phyloP scores from a whole-genome alignment of 495 filamentous ascomycete genomes.

The Lepraria neglecta region DNA sequence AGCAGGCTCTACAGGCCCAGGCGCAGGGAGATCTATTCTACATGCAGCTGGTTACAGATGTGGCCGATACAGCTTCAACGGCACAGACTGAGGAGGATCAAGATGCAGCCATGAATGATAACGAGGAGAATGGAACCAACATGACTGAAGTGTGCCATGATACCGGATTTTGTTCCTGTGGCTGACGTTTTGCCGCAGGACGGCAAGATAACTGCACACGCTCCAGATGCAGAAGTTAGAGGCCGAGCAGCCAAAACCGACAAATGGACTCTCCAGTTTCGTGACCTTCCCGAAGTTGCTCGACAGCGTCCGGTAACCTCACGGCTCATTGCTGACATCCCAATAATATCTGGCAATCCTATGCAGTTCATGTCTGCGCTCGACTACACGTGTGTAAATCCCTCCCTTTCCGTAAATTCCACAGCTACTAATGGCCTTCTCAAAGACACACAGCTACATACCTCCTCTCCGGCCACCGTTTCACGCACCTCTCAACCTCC shows the following conservation, averaged over 20 bases:
- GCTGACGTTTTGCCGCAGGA: background rate
- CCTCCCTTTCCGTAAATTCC: conserved; percentile 20
- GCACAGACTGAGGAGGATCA: background rate
- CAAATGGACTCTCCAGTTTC: conserved; percentile 47
- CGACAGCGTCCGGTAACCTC: conserved; percentile 44
- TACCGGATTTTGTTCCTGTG: background rate
- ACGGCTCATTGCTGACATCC: conserved; percentile 42
- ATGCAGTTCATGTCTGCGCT: conserved; percentile 44
- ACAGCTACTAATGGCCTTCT: conserved; percentile 6
- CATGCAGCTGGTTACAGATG: conserved; percentile 41
- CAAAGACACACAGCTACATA: conserved; percentile 45
- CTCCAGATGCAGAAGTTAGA: too few species aligned
- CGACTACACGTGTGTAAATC: conserved; percentile 43
- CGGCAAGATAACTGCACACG: background rate
- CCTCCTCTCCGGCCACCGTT: conserved; percentile 44
- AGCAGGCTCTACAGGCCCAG: conserved; percentile 38
- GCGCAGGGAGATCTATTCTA: conserved; percentile 49
- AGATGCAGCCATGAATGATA: background rate
- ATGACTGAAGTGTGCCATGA: background rate
- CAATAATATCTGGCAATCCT: conserved; percentile 42
- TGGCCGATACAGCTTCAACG: background rate
- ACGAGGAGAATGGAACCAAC: conserved; percentile 1
- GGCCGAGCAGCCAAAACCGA: conserved; percentile 14
- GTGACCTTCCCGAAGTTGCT: conserved; percentile 48
- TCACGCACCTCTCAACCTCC: conserved; percentile 44